Base-by-base conservation (phyloP, 2,329 filamentous ascomycete species). In the Didymella segeticola region DNA sequence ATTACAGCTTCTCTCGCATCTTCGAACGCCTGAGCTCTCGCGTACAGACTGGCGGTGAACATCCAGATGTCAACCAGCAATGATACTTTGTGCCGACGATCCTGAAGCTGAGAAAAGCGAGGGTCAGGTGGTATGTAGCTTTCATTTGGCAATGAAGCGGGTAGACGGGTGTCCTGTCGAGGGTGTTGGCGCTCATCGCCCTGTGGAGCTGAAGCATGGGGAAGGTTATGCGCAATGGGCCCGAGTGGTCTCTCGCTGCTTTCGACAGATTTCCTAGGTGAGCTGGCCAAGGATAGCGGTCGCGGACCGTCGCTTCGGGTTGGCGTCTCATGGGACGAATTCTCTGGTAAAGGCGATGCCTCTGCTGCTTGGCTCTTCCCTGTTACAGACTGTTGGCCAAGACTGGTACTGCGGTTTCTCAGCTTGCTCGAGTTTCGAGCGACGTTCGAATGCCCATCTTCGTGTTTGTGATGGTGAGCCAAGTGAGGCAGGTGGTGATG, bases 41-140 rank as follows among this genome's bases (percentile, higher is more conserved):
- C 86, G 70, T 98, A 99, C 60, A 98, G 87, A 0, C 89, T 89
- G 2, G 91, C 89, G 57, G 97, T 91, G 70, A 95, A 89, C 8
- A 97, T 80, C 95, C 95, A 99, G 26, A 97, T 87, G 61, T 88
- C 89, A 17, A 92, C 79, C 14, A 99, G 75, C 10, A 87, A 69
- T 4, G 79, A 79, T 11, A 85, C 76, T 14, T 80, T 82, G 53
- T 86, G 83, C 47, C 81, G 81, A 45, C 83, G 79, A 43, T 80
- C 78, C 56, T 84, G 80, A 8, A 78, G 57, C 17, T 76, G 72
- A 2, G 81, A 76, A 52, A 85, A 83, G 46, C 78, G 78, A 33
- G 82, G 80, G 25, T 81, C 68, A 10, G 76, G 69, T 17, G 69
- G 56, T 5, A 74, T 64, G 15, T 70, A 70, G 39, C 71, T 58